Conservation (phyloP, 371 early-diverging fungal species). For the Quaeritorhiza haematococci region DNA sequence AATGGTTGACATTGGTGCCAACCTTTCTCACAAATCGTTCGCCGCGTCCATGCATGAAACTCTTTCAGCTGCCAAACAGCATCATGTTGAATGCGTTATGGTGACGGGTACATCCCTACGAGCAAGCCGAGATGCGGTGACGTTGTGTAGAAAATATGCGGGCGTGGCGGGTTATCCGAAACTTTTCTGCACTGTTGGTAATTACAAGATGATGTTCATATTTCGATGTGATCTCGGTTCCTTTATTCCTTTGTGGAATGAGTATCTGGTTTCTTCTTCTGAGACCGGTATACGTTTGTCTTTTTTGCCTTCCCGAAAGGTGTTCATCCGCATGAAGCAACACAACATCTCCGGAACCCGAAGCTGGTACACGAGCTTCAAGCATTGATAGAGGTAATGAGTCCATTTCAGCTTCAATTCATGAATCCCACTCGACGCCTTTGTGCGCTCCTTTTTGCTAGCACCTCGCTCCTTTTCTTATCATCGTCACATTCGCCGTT, state of each 20-base stretch:
- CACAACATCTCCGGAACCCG: slow-evolving; percentile 3
- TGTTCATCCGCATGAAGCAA: slow-evolving; percentile 30
- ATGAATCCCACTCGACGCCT: background rate
- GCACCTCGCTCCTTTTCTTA: background rate
- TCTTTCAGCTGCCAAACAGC: slow-evolving; percentile 7
- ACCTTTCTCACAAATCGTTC: slow-evolving; percentile 24
- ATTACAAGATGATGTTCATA: background rate
- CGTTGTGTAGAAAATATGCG: slow-evolving; percentile 5
- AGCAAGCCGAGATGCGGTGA: slow-evolving; percentile 15
- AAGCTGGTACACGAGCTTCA: slow-evolving; percentile 5
- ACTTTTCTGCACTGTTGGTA: slow-evolving; percentile 19
- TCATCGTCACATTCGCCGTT: no score
- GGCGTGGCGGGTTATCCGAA: slow-evolving; percentile 5
- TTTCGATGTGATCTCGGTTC: background rate
- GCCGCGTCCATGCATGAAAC: background rate
- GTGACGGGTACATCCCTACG: slow-evolving; percentile 28
- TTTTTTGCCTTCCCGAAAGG: no score
- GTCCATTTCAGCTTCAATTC: background rate
- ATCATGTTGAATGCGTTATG: slow-evolving; percentile 18
- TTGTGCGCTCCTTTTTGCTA: background rate
- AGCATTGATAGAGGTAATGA: background rate
- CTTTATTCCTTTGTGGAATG: background rate
- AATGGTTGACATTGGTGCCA: slow-evolving; percentile 36
- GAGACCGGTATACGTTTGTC: no score
- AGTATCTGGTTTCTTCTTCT: no score